Base-by-base conservation (phyloP, 2,329 filamentous ascomycete species). In the Scytalidium sp. region DNA sequence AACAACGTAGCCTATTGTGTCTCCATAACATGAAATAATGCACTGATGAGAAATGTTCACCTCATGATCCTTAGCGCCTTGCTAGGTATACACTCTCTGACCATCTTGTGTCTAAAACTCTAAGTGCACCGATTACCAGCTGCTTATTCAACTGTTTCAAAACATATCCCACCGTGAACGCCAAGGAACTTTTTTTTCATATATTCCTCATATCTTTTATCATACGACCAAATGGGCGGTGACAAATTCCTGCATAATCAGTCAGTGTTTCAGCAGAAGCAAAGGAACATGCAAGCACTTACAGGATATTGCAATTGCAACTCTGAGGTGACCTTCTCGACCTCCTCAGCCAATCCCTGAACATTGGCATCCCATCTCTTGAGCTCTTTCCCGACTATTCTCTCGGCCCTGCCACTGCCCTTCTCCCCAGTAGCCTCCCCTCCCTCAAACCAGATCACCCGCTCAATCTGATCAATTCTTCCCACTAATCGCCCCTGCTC, bases 401-500 rank as follows among this genome's bases (percentile, higher is more conserved):
- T 78, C 50, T 82, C 80, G 43, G 85, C 81, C 22, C 82, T 76
- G n/a, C 81, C 79, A 51, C 82, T 88, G 47, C 83, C 82, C 62
- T 84, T 84, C 65, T 85, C 78, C 1, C 84, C 85, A 3, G 81
- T 85, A 7, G 83, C 85, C 62, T 90, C 86, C 25, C 83, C 83
- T 63, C 70, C 75, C 69, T 94, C 89, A 65, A 99, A 99, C 73
- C 85, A 91, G 52, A 99, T 92, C 10, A 92, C 74, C 13, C 87
- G 80, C 50, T 91, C 89, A 50, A 99, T 92, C 74, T 99, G 94
- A 69, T 99, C 93, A 62, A 99, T 97, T 50, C 87, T 84, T 7
- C 93, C 94, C 3, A 87, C 82, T 46, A 99, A 71, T 25, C 94
- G 84, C 9, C 90, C 91, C 69, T 97, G 92, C 74, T 97, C 92